These are phyloP conservation scores for Pleurotus pulmonarius DNA, from an alignment of 768 basidiomycete species.

Conservation along the genomic window DNA sequence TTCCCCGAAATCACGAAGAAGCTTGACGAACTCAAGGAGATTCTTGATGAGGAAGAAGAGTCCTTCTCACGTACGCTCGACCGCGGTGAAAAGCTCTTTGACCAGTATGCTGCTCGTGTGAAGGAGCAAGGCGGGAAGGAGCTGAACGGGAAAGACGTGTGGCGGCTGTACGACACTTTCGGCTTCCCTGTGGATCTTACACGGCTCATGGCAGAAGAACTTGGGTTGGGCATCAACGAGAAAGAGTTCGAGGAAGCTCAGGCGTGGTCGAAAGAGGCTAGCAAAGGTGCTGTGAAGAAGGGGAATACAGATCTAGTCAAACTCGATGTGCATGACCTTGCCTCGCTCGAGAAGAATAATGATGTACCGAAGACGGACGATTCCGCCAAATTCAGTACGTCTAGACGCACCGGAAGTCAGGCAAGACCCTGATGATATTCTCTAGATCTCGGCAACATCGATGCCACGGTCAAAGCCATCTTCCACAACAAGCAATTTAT, in stretches of 20 bases:
- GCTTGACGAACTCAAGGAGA: conserved; percentile 83
- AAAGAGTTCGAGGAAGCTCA: conserved; percentile 88
- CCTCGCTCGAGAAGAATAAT: conserved; percentile 73
- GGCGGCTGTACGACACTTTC: conserved; percentile 97
- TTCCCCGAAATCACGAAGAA: conserved; percentile 93
- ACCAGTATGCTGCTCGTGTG: conserved; percentile 75
- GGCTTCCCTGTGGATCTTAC: conserved; percentile 98
- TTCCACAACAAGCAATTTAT: conserved; percentile 80
- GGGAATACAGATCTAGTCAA: conserved; percentile 68
- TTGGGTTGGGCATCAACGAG: conserved; percentile 80
- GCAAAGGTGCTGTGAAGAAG: conserved; percentile 79
- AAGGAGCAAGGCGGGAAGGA: conserved; percentile 56
- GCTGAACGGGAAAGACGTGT: conserved; percentile 89
- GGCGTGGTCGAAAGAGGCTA: conserved; percentile 84
- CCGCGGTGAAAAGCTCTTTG: conserved; percentile 94
- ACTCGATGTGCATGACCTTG: conserved; percentile 94
- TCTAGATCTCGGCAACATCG: conserved; percentile 73
- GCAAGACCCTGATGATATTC: background rate
- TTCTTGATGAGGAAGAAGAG: conserved; percentile 95
- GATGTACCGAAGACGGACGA: conserved; percentile 91
- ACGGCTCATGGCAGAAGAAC: conserved; percentile 94
- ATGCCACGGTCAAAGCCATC: conserved; percentile 75
- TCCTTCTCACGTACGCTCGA: conserved; percentile 97
- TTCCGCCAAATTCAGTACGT: conserved; percentile 83
- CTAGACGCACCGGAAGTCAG: too few relatives aligned